Percentiles rank a stretch among this genome's conserved stretches.
Conservation (phyloP, 305 asterid genomes). For the Nicotiana rustica region DNA sequence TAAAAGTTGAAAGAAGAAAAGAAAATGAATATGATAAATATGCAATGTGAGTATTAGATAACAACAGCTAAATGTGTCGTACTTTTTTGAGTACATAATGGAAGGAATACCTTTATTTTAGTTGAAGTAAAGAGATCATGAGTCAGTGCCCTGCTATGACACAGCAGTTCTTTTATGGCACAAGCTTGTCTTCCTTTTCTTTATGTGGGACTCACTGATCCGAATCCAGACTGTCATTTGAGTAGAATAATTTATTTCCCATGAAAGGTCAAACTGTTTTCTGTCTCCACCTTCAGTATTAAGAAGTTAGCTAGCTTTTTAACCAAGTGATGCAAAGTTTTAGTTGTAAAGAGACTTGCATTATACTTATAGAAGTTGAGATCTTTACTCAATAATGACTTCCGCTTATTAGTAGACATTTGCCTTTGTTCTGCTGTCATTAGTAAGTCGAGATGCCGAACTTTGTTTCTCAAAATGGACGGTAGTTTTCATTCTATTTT, state of each 20-base stretch:
- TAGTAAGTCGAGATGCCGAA: not conserved
- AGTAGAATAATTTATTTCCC: not conserved
- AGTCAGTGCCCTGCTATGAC: slow-evolving; percentile 27
- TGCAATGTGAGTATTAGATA: slow-evolving; percentile 12
- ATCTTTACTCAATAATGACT: slow-evolving; percentile 1
- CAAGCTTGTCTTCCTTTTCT: slow-evolving; percentile 32
- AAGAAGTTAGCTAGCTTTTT: not conserved
- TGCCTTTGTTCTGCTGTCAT: slow-evolving; percentile 20
- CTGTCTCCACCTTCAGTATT: not conserved
- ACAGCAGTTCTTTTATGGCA: slow-evolving; percentile 19
- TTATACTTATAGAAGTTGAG: not conserved
- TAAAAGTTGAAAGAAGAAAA: slow-evolving; percentile 20
- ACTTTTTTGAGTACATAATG: not conserved
- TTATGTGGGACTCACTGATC: slow-evolving; percentile 17
- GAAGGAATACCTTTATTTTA: slow-evolving; percentile 29
- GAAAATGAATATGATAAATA: slow-evolving; percentile 20
- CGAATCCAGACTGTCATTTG: slow-evolving; percentile 34
- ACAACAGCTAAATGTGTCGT: slow-evolving; percentile 29
- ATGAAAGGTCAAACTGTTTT: slow-evolving; percentile 30
- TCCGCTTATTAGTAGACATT: not conserved
- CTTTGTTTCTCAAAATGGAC: not conserved
- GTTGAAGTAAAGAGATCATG: slow-evolving; percentile 29
- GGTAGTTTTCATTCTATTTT: not conserved
- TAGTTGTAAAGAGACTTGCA: not conserved
- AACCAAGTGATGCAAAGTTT: not conserved